These are phyloP conservation scores for Annulohypoxylon bovei DNA, from an alignment of 495 filamentous ascomycete genomes.

Conservation along the genomic window DNA sequence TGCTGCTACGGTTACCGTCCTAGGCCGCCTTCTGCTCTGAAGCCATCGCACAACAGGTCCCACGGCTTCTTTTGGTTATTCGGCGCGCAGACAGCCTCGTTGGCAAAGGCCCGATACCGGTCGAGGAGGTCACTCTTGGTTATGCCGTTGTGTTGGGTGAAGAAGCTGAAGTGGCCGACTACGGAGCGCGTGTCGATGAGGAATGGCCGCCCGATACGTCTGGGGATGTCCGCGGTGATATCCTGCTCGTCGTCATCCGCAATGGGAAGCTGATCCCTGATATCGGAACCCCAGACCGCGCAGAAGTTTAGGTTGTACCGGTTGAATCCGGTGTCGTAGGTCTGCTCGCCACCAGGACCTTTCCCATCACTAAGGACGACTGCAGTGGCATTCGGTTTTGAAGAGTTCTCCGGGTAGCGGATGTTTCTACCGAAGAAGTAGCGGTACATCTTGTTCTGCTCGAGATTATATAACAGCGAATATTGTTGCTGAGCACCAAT, in stretches of 20 bases:
- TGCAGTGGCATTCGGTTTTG: slow-evolving; percentile 30
- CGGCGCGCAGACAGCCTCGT: slow-evolving; percentile 52
- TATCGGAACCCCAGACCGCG: slow-evolving; percentile 60
- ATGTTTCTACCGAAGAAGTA: slow-evolving; percentile 59
- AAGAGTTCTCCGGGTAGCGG: slow-evolving; percentile 34
- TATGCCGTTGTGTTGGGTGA: slow-evolving; percentile 51
- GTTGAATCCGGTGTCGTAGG: slow-evolving; percentile 58
- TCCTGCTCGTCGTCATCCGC: slow-evolving; percentile 48
- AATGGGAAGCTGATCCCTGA: slow-evolving; percentile 47
- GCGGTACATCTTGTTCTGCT: slow-evolving; percentile 54
- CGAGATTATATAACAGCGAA: slow-evolving; percentile 63
- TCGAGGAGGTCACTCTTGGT: slow-evolving; percentile 61
- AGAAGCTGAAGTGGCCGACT: slow-evolving; percentile 62
- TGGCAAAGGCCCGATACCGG: slow-evolving; percentile 61
- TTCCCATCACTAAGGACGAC: slow-evolving; percentile 10
- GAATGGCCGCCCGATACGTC: slow-evolving; percentile 47
- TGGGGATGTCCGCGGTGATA: slow-evolving; percentile 41
- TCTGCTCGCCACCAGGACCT: slow-evolving; percentile 48
- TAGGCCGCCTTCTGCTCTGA: slow-evolving; percentile 20
- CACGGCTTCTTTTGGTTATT: slow-evolving; percentile 43
- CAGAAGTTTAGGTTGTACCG: slow-evolving; percentile 59
- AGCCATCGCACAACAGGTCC: slow-evolving; percentile 37
- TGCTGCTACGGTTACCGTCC: slow-evolving; percentile 8
- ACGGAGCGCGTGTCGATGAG: slow-evolving; percentile 64
- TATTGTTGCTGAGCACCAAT: slow-evolving; percentile 66